These are phyloP conservation scores for Entomortierella parvispora DNA, from an alignment of 192 early-diverging fungal genomes.

Conservation along the genomic window DNA sequence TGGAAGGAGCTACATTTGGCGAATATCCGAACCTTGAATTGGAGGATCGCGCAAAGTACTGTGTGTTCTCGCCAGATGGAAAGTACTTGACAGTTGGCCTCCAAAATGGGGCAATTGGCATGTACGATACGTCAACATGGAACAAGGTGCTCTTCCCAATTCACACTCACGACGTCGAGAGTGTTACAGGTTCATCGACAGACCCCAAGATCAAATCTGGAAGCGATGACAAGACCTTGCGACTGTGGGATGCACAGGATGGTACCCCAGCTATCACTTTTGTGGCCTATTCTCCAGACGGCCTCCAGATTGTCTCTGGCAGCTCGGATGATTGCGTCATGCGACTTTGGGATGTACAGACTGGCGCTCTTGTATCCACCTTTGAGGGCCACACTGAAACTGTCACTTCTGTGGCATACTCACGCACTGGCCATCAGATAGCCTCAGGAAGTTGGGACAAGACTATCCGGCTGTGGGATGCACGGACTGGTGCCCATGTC, in stretches of 20 bases:
- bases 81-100: neutral
- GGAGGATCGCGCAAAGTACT: neutral
- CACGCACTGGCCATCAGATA: neutral
- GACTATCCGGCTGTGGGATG: no score
- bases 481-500: neutral
- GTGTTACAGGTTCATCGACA: no score
- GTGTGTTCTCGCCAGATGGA: neutral
- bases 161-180: no score
- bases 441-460: neutral
- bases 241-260: no score
- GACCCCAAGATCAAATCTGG: no score
- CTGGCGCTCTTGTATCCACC: no score
- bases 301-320: no score
- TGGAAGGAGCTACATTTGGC: conserved; percentile 5
- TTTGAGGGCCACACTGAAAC: neutral
- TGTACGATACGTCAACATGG: neutral
- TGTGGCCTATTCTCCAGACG: no score
- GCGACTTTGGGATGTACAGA: no score
- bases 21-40: conserved; percentile 2
- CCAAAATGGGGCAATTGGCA: neutral
- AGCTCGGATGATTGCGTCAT: no score
- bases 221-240: no score
- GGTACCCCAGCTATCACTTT: no score
- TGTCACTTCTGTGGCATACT: neutral
- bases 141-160: neutral